Percentiles rank a stretch among this genome's conserved stretches.
phyloP scores from a whole-genome alignment of 2,329 filamentous ascomycete species.

The Incumbomyces lentus region DNA sequence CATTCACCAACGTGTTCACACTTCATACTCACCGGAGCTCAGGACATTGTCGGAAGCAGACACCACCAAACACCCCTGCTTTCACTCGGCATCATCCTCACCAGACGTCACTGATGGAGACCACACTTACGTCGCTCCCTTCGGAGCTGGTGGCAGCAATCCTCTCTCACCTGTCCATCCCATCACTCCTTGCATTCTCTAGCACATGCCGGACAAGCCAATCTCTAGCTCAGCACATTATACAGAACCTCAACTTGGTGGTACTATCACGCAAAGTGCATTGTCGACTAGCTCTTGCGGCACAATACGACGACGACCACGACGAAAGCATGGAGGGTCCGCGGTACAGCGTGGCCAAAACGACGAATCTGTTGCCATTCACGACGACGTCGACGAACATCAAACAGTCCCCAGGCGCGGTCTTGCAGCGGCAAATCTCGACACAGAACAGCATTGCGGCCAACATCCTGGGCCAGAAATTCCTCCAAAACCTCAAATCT shows the following conservation, averaged over 20 bases:
- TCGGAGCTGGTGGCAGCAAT: constrained; percentile 26
- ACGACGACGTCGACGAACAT: neutral
- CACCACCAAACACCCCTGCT: no score
- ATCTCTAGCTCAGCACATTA: constrained; percentile 22
- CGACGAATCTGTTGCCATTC: constrained; percentile 8
- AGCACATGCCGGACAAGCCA: constrained; percentile 24
- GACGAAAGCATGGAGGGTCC: no score
- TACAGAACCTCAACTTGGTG: constrained; percentile 25
- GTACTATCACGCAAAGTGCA: constrained; percentile 27
- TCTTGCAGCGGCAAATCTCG: constrained; percentile 10
- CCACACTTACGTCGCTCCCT: constrained; percentile 21
- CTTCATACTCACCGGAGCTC: no score
- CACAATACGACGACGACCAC: constrained; percentile 16
- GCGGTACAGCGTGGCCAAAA: constrained; percentile 1
- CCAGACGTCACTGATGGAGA: neutral
- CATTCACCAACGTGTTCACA: no score
- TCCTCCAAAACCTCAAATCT: constrained; percentile 10
- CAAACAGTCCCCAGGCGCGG: neutral
- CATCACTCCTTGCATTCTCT: constrained; percentile 25
- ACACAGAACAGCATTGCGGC: constrained; percentile 14
- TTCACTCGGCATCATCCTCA: no score
- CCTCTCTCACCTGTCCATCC: constrained; percentile 24
- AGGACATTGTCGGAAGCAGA: no score
- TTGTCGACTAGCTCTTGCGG: constrained; percentile 23
- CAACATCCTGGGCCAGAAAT: constrained; percentile 7